Conservation (phyloP, 2,329 filamentous ascomycete species). For the Nothophoma quercina region DNA sequence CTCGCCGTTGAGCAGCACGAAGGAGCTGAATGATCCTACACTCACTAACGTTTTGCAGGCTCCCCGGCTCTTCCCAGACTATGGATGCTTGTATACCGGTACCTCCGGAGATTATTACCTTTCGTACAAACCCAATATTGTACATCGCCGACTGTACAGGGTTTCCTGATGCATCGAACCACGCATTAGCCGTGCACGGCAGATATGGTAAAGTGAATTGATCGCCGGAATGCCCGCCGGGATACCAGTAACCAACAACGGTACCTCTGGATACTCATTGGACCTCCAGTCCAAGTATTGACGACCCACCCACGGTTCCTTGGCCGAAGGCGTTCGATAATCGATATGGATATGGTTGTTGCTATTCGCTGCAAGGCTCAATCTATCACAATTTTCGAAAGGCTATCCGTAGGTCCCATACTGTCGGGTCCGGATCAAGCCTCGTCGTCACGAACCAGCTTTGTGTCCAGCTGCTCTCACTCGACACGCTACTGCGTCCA, state of each 20-base stretch:
- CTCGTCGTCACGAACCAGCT: constrained; percentile 7
- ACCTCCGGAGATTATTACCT: background rate
- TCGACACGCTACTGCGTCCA: background rate
- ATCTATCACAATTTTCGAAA: background rate
- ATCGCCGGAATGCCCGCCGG: background rate
- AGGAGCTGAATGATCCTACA: background rate
- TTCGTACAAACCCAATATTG: background rate
- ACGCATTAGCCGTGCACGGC: constrained; percentile 2
- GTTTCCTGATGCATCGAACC: background rate
- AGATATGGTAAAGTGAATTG: background rate
- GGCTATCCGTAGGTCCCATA: constrained; percentile 7
- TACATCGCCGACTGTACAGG: background rate
- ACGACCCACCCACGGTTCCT: background rate
- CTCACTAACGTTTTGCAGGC: background rate
- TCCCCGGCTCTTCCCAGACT: background rate
- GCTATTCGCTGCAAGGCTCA: background rate
- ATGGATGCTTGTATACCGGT: no score
- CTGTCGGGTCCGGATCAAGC: constrained; percentile 15
- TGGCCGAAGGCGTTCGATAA: background rate
- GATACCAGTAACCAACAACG: background rate
- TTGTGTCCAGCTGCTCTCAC: background rate
- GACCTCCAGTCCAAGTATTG: background rate
- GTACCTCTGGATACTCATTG: background rate
- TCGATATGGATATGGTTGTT: background rate
- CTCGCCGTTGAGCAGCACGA: background rate